Percentiles rank a stretch among this genome's conserved stretches.
phyloP scores from a whole-genome alignment of 2,329 filamentous ascomycete species.

The Cryphonectria radicalis region DNA sequence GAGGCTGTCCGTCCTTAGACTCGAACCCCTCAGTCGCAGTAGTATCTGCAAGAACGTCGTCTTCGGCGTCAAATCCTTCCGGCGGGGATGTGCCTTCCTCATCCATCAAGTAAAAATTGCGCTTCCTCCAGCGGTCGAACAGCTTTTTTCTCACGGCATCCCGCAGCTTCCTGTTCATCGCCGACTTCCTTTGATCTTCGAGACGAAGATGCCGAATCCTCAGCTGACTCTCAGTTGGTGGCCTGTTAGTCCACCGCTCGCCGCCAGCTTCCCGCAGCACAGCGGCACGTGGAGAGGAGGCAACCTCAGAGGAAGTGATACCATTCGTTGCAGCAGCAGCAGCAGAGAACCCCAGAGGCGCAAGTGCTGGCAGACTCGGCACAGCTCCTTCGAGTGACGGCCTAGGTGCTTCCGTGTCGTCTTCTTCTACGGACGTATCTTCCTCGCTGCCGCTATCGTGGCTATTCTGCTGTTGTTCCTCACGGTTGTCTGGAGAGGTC shows the following conservation, averaged over 20 bases:
- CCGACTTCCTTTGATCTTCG: constrained; percentile 40
- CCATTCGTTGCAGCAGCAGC: not conserved
- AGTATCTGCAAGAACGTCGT: constrained; percentile 56
- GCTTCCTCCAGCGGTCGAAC: constrained; percentile 74
- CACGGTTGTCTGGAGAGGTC: constrained; percentile 11
- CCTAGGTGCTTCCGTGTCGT: constrained; percentile 26
- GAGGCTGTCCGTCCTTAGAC: constrained; percentile 47
- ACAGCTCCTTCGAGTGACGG: not conserved
- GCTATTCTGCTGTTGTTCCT: constrained; percentile 24
- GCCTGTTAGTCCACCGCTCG: constrained; percentile 37
- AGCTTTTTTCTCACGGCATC: constrained; percentile 55
- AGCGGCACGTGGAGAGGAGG: constrained; percentile 7
- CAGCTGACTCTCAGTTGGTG: constrained; percentile 47
- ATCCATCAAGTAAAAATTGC: constrained; percentile 82
- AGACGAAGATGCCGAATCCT: constrained; percentile 43
- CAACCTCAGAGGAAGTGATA: not conserved
- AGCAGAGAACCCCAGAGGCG: not conserved
- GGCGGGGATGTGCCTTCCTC: constrained; percentile 76
- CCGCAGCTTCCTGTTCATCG: constrained; percentile 46
- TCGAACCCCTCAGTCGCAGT: constrained; percentile 45
- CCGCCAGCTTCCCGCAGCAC: constrained; percentile 32
- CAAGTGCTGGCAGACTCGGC: not conserved
- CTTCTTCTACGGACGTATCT: constrained; percentile 31
- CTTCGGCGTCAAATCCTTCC: constrained; percentile 63
- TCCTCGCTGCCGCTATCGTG: constrained; percentile 23